Evolutionary conservation across 257 asterid species (phyloP).

Genomic region (Nicotiana paniculata): DNA sequence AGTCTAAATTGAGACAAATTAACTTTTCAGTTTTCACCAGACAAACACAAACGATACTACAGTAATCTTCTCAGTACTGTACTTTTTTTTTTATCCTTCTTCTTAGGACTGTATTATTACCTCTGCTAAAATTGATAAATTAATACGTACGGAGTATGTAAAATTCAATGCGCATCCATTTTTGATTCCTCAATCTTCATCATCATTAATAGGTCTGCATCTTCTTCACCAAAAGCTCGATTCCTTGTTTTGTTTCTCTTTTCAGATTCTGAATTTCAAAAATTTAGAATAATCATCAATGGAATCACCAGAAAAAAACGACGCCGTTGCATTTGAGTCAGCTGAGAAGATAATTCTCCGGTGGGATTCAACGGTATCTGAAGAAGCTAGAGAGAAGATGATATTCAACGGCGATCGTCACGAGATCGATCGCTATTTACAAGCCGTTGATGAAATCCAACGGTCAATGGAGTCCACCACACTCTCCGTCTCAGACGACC

Average conservation of each 20-base stretch:
- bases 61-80: background rate
- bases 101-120: background rate
- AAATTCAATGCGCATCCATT: background rate
- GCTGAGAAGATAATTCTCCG: constrained; percentile 11
- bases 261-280: background rate
- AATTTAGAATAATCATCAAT: constrained; percentile 13
- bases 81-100: too few relatives aligned
- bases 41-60: background rate
- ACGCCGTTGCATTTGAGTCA: constrained; percentile 11
- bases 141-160: background rate
- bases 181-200: background rate
- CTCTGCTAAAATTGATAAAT: background rate
- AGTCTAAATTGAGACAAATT: background rate
- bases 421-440: constrained; percentile 16
- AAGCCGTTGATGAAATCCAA: constrained; percentile 23
- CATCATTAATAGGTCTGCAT: background rate
- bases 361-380: constrained; percentile 14
- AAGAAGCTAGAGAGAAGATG: constrained; percentile 11
- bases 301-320: constrained; percentile 51
- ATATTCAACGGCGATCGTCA: constrained; percentile 17
- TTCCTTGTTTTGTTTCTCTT: constrained; percentile 7
- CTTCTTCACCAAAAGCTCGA: background rate
- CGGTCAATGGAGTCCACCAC: constrained; percentile 9
- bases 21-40: too few relatives aligned
- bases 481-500: constrained; percentile 6